These are phyloP conservation scores for Penicillium macrosclerotiorum DNA, from an alignment of 495 filamentous ascomycete species.

Conservation along the genomic window DNA sequence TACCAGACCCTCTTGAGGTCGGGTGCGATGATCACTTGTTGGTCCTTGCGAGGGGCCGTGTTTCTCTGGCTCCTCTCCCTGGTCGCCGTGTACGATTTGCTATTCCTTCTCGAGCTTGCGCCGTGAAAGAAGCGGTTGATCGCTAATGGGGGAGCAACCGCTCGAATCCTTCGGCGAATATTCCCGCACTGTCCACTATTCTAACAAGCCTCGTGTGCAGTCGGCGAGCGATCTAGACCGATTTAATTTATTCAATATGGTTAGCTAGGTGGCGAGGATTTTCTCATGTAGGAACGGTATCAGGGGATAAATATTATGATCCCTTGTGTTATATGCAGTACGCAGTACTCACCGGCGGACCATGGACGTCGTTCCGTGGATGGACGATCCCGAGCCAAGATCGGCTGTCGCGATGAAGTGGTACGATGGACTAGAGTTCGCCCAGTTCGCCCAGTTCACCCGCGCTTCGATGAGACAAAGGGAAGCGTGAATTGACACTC, in stretches of 20 bases:
- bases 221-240: conserved; percentile 5
- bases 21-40: not conserved
- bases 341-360: too few relatives aligned
- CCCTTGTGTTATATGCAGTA: too few relatives aligned
- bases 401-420: too few relatives aligned
- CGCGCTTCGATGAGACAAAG: not conserved
- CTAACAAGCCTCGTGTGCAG: conserved; percentile 3
- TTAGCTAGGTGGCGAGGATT: too few relatives aligned
- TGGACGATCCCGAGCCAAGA: too few relatives aligned
- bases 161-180: not conserved
- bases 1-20: conserved; percentile 1
- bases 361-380: too few relatives aligned
- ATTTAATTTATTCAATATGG: conserved; percentile 1
- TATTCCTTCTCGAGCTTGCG: not conserved
- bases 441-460: too few relatives aligned
- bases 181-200: conserved; percentile 8
- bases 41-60: too few relatives aligned
- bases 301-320: too few relatives aligned
- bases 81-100: not conserved
- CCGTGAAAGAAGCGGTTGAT: not conserved
- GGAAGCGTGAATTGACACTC: not conserved
- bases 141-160: not conserved
- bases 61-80: not conserved
- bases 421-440: too few relatives aligned
- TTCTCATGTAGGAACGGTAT: too few relatives aligned